Evolutionary conservation across 176 grass and related monocot species (phyloP), one percentile per base, ranked within the genome.

Genomic region (Ananas comosus): DNA sequence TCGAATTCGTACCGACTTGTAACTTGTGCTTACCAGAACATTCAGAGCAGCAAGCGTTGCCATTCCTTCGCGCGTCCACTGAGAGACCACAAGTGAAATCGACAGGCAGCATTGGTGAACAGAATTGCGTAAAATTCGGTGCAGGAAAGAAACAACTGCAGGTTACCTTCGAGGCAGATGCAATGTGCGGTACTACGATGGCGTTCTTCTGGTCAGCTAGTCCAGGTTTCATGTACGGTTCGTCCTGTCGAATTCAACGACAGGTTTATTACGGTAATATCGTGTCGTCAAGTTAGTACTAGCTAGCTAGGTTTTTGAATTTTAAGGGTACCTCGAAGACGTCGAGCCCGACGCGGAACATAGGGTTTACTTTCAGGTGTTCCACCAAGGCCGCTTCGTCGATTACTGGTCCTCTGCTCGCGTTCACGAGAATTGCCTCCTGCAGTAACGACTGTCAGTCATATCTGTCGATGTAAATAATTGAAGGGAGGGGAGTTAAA

Each of bases 61-160:
- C 91, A 96, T 96, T 81, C 88, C 88, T 73, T 96, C 88, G n/a
- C 91, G 91, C 14, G 91, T 91, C 88, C 85, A 96, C 91, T 91
- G 76, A 56, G 77, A 27, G 22, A 33, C 18, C 17, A 67, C 54
- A 51, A 16, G 72, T 12, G 8, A 65, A 69, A 18, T 28, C n/a
- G 3, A 29, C 3, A 65, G 63, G 12, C 49, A 3, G 51, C 24
- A 50, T 64, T 75, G 5, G 11, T 14, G 14, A 42, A 42, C 6
- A 42, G 33, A 8, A 42, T 49, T 69, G 12, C 42, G 13, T 51
- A 50, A 69, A 13, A 49, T 51, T 70, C 50, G 19, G 1, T 70
- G 49, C 51, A 70, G 25, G 19, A 18, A 64, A 33, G 51, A 28
- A 64, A 64, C 3, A 3, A 53, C 50, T 65, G 27, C 64, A 68